Conservation (phyloP, 345 rosid genomes). For the Eucalyptus decipiens region DNA sequence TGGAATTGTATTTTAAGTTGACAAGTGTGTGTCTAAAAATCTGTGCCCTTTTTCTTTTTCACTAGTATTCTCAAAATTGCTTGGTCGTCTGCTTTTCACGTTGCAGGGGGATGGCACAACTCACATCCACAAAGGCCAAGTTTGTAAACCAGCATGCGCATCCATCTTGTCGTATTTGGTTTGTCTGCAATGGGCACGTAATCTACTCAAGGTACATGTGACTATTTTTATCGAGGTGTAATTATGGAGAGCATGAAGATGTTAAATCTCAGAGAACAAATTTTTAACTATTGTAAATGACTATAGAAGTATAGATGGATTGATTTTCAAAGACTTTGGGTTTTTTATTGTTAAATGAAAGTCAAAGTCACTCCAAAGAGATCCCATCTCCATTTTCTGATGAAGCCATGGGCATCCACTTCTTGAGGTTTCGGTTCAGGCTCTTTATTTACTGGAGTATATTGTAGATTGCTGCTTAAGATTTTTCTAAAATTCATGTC, state of each 20-base stretch:
- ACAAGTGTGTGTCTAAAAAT: neutral
- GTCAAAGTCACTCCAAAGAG: neutral
- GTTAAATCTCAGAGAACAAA: neutral
- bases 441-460: neutral
- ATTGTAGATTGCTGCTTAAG: neutral
- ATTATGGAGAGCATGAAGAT: neutral
- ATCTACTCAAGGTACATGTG: slow-evolving; percentile 22
- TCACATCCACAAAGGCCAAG: slow-evolving; percentile 53
- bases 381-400: neutral
- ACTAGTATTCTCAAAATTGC: neutral
- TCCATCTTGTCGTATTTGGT: slow-evolving; percentile 39
- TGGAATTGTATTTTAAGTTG: neutral
- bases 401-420: neutral
- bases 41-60: neutral
- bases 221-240: neutral
- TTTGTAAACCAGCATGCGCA: slow-evolving; percentile 34
- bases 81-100: neutral
- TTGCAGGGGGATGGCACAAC: slow-evolving; percentile 44
- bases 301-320: neutral
- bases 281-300: neutral
- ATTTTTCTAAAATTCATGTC: neutral
- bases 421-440: neutral
- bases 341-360: neutral
- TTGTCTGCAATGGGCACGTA: slow-evolving; percentile 36
- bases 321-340: neutral